Conservation (phyloP, 116 monocot genomes). For the Trichopus zeylanicus region DNA sequence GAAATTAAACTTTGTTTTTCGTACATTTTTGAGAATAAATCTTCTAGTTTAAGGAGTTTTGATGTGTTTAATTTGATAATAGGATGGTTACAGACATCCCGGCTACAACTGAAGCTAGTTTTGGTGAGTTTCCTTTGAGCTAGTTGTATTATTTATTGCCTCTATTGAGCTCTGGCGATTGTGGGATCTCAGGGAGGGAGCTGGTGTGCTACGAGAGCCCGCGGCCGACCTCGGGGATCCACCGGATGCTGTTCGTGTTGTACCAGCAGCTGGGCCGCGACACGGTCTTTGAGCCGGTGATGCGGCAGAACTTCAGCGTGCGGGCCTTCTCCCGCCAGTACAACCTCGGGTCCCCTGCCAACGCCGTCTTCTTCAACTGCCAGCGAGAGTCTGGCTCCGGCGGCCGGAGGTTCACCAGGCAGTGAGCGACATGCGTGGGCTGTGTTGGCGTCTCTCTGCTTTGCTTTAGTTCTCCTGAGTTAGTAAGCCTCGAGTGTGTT, state of each 20-base stretch:
- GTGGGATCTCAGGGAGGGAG: constrained; percentile 1
- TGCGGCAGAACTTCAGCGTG: constrained; percentile 18
- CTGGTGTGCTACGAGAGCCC: constrained; percentile 21
- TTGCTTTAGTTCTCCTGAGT: too few species aligned
- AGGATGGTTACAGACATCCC: constrained; percentile 92
- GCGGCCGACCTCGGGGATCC: constrained; percentile 22
- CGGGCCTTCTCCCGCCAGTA: constrained; percentile 11
- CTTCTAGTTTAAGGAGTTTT: neutral
- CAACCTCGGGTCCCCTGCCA: constrained; percentile 5
- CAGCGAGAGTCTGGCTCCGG: constrained; percentile 28
- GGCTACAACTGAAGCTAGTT: constrained; percentile 46
- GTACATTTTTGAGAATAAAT: neutral
- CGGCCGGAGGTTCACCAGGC: constrained; percentile 15
- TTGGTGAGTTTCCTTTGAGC: constrained; percentile 29
- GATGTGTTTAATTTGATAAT: neutral
- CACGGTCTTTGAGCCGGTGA: constrained; percentile 18
- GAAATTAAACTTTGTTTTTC: neutral
- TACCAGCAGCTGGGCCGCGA: constrained; percentile 16
- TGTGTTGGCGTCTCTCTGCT: too few species aligned
- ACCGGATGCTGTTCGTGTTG: constrained; percentile 27
- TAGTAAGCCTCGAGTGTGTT: too few species aligned
- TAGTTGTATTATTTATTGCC: neutral
- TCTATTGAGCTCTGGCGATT: neutral
- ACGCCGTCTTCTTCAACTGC: constrained; percentile 22
- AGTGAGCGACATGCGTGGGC: too few species aligned